A percentile compares a stretch with the other conserved stretches of the same genome.
Evolutionary conservation across 2,329 filamentous ascomycete species (phyloP).

Genomic region (Alternaria conjuncta): DNA sequence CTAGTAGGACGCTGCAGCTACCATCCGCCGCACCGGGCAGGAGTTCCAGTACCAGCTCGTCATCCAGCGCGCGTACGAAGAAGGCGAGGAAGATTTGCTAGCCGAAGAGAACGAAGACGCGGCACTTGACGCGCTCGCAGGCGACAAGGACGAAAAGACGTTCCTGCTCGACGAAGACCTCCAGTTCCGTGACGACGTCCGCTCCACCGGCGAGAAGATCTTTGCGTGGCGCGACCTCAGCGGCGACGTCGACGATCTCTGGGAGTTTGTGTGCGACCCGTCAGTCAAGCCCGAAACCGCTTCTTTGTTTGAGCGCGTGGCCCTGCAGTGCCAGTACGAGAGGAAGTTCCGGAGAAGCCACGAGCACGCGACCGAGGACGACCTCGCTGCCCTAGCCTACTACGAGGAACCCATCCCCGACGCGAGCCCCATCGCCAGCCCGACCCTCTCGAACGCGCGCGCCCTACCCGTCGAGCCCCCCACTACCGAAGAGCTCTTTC

Average conservation of each 20-base stretch:
- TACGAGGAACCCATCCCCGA: conserved; percentile 66
- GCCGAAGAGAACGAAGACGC: conserved; percentile 89
- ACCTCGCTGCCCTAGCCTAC: conserved; percentile 85
- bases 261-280: conserved; percentile 93
- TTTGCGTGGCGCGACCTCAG: conserved; percentile 95
- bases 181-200: conserved; percentile 82
- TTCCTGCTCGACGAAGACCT: conserved; percentile 94
- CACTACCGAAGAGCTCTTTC: conserved; percentile 43
- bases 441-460: conserved; percentile 48
- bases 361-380: conserved; percentile 78
- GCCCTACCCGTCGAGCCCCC: conserved; percentile 36
- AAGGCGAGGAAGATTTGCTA: conserved; percentile 90
- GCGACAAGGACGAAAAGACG: conserved; percentile 94
- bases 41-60: conserved; percentile 98
- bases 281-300: conserved; percentile 74
- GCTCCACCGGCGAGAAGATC: conserved; percentile 81
- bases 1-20: conserved; percentile 84
- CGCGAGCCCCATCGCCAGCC: conserved; percentile 63
- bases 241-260: conserved; percentile 92
- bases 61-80: conserved; percentile 93
- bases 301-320: conserved; percentile 79
- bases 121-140: conserved; percentile 72
- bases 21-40: conserved; percentile 89
- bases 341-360: conserved; percentile 85
- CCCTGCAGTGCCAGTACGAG: conserved; percentile 96